phyloP scores from a whole-genome alignment of 495 filamentous ascomycete species.

The Cudoniella acicularis region DNA sequence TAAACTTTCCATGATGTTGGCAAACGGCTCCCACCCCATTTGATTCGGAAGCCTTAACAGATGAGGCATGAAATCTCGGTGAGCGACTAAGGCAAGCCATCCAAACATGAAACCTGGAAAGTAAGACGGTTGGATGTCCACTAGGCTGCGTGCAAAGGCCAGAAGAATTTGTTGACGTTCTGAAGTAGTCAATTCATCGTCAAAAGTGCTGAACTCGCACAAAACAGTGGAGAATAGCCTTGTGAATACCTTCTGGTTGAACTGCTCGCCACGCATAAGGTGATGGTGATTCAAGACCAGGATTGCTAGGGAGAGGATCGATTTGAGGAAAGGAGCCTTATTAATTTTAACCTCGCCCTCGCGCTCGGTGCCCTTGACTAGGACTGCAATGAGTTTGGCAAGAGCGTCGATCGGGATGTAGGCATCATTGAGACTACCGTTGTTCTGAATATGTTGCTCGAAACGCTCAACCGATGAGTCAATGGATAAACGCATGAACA shows the following conservation, averaged over 20 bases:
- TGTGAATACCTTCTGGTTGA: conserved; percentile 88
- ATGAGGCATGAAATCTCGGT: conserved; percentile 81
- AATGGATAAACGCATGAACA: conserved; percentile 79
- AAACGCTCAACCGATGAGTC: conserved; percentile 73
- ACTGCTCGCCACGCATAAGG: conserved; percentile 71
- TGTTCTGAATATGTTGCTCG: conserved; percentile 61
- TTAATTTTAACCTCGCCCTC: conserved; percentile 53
- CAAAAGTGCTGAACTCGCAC: conserved; percentile 48
- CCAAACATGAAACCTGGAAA: conserved; percentile 78
- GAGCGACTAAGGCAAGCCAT: conserved; percentile 78
- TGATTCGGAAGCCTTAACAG: conserved; percentile 68
- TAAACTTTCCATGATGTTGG: conserved; percentile 69
- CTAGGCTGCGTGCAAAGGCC: conserved; percentile 67
- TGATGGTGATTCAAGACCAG: conserved; percentile 84
- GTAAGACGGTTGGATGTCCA: conserved; percentile 68
- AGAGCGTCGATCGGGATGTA: conserved; percentile 82
- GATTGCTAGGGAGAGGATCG: conserved; percentile 69
- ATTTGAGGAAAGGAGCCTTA: conserved; percentile 66
- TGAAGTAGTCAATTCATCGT: conserved; percentile 33
- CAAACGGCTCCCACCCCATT: conserved; percentile 70
- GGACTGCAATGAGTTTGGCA: conserved; percentile 71
- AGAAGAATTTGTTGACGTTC: conserved; percentile 64
- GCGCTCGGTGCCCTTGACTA: conserved; percentile 62
- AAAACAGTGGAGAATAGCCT: conserved; percentile 83
- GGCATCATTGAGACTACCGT: conserved; percentile 60